A percentile compares a stretch with the other conserved stretches of the same genome.
Conservation (phyloP, 176 grass and related monocot genomes). For the Zea luxurians region DNA sequence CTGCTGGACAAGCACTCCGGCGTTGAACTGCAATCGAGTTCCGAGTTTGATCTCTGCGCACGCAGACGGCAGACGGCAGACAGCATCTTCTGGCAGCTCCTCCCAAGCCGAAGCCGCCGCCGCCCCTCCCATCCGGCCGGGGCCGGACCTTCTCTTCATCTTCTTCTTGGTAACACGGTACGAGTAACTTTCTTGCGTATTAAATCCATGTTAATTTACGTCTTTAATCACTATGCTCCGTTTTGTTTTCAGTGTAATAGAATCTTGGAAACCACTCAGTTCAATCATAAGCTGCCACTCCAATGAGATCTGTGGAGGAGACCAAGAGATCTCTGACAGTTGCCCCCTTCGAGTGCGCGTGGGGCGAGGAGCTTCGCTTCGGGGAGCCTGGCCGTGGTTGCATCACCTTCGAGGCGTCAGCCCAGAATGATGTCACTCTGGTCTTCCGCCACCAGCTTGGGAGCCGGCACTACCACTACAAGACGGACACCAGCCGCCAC, state of each 20-base stretch:
- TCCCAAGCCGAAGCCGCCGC: background rate
- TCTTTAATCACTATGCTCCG: background rate
- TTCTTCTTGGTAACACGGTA: background rate
- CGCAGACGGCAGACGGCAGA: background rate
- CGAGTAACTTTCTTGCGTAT: background rate
- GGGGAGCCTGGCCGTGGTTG: slow-evolving; percentile 77
- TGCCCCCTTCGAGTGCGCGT: slow-evolving; percentile 78
- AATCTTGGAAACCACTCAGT: background rate
- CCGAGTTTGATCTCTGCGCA: background rate
- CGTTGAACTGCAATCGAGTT: background rate
- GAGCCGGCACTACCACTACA: slow-evolving; percentile 89
- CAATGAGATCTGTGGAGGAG: slow-evolving; percentile 53
- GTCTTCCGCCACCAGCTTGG: slow-evolving; percentile 79
- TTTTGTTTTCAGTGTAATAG: background rate
- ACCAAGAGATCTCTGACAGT: slow-evolving; percentile 78
- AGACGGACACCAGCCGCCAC: slow-evolving; percentile 72
- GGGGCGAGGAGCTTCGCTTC: slow-evolving; percentile 79
- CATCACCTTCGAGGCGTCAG: slow-evolving; percentile 81
- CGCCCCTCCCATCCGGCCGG: background rate
- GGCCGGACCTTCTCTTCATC: background rate
- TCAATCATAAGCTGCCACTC: background rate
- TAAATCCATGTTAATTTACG: background rate
- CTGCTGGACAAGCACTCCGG: background rate
- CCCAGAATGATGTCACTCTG: slow-evolving; percentile 91
- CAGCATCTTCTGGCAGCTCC: too few species aligned